phyloP scores from a whole-genome alignment of 176 grass and related monocot species.

The Leersia perrieri region DNA sequence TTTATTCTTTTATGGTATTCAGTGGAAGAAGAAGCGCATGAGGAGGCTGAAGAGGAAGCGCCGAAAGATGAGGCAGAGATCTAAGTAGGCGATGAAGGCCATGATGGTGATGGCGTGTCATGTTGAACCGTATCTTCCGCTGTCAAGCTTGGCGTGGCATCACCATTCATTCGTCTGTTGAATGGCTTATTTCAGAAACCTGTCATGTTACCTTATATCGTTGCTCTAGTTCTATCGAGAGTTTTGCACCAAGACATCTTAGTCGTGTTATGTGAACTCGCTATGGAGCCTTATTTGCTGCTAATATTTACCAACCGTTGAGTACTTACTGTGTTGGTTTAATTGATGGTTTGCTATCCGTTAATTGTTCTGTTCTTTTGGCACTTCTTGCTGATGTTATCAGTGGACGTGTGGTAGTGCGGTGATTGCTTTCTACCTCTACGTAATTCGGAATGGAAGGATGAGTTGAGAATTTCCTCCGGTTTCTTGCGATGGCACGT shows the following conservation, averaged over 20 bases:
- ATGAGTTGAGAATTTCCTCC: too few relatives aligned
- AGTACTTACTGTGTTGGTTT: not conserved
- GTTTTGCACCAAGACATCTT: conserved; percentile 24
- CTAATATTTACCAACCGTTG: conserved; percentile 13
- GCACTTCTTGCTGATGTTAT: too few relatives aligned
- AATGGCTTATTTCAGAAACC: conserved; percentile 33
- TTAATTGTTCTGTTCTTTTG: not conserved
- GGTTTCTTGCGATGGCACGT: too few relatives aligned
- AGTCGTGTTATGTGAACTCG: conserved; percentile 23
- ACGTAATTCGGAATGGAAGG: too few relatives aligned
- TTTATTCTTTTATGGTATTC: not conserved
- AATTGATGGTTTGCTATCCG: too few relatives aligned
- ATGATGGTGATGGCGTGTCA: not conserved
- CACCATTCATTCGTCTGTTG: not conserved
- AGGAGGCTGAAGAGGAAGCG: conserved; percentile 99
- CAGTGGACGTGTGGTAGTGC: too few relatives aligned
- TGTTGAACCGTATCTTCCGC: not conserved
- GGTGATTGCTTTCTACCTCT: too few relatives aligned
- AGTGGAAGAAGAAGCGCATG: conserved; percentile 99
- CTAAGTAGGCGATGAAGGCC: conserved; percentile 57
- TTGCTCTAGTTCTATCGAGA: conserved; percentile 26
- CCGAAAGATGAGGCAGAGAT: conserved; percentile 98
- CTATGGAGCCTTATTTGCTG: conserved; percentile 33
- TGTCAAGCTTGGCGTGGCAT: not conserved
- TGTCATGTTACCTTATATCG: conserved; percentile 18